Base-by-base conservation (phyloP, 2,329 filamentous ascomycete species). In the Paraconiothyrium brasiliense region DNA sequence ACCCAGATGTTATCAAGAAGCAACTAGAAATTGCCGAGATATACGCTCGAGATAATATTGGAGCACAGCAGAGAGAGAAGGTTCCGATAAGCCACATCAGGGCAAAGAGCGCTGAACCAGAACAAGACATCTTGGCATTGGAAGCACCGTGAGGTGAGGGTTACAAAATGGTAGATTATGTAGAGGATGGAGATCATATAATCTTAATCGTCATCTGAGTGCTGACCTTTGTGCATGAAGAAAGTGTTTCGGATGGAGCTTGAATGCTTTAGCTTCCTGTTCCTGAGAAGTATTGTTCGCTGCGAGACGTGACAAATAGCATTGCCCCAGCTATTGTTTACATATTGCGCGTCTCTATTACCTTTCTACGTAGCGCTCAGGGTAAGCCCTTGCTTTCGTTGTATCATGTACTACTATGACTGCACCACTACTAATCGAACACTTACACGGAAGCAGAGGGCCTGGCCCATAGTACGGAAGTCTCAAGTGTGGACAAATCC, bases 21-120 rank as follows among this genome's bases (percentile, higher is more conserved):
- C 50, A 54, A n/a, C 20, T 54, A 35, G 50, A 54, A 9, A 54
- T 54, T 41, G 50, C 50, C 11, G 50, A 39, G 35, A 41, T 41
- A 54, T 41, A 54, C 11, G 50, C 50, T 20, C 9, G 50, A 27
- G 32, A 41, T 4, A 4, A 41, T n/a, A 1, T 1, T 41, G 39
- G 27, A 30, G 27, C 39, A 41, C 16, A 41, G 8, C 39, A 9
- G 5, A 41, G 39, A 41, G 16, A 5, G n/a, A 41, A 41, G 14
- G 8, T n/a, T n/a, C 16, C 16, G 39, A 41, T 41, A 20, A 20
- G 16, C 5, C 14, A 16, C 14, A 16, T 7, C 16, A 41, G 39
- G 39, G 39, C 39, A 41, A n/a, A 41, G 39, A 41, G 39, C 16
- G 39, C 14, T 20, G 39, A 41, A n/a, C 3, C 39, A 41, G n/a